A percentile compares a stretch with the other conserved stretches of the same genome.
Conservation (phyloP, 129 eudicot species). For the Flaveria bidentis region DNA sequence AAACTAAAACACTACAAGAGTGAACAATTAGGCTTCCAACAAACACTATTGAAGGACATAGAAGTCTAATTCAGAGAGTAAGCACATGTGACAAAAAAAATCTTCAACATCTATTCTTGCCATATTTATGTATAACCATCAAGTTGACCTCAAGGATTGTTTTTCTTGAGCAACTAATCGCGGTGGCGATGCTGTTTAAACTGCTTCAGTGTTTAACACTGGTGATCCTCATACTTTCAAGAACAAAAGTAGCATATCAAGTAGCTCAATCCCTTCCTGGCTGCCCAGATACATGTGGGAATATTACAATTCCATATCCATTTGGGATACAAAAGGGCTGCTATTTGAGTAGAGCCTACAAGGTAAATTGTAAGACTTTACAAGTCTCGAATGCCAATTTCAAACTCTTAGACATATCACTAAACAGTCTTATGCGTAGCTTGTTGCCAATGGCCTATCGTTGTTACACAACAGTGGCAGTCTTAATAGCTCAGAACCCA, state of each 20-base stretch:
- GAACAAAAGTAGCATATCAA: neutral
- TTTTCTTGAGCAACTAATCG: neutral
- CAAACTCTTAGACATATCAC: conserved; percentile 14
- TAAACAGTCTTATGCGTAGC: conserved; percentile 15
- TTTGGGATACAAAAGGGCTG: conserved; percentile 24
- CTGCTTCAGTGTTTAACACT: neutral
- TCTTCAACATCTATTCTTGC: too few relatives aligned
- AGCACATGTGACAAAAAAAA: too few relatives aligned
- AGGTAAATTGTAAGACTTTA: conserved; percentile 18
- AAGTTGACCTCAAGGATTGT: too few relatives aligned
- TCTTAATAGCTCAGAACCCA: neutral
- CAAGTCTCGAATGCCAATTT: conserved; percentile 5
- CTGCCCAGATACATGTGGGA: conserved; percentile 7
- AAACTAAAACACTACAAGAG: too few relatives aligned
- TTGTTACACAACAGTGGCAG: conserved; percentile 16
- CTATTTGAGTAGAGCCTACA: conserved; percentile 10
- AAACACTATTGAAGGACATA: too few relatives aligned
- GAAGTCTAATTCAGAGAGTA: too few relatives aligned
- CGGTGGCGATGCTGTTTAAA: too few relatives aligned
- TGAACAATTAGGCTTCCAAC: too few relatives aligned
- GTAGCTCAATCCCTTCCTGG: neutral
- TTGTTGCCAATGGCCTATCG: conserved; percentile 12
- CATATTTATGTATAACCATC: too few relatives aligned
- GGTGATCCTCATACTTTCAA: neutral
- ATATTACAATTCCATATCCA: conserved; percentile 31